Base-by-base conservation (phyloP, 805 yeast species). In the Starmerella stigmatis region DNA sequence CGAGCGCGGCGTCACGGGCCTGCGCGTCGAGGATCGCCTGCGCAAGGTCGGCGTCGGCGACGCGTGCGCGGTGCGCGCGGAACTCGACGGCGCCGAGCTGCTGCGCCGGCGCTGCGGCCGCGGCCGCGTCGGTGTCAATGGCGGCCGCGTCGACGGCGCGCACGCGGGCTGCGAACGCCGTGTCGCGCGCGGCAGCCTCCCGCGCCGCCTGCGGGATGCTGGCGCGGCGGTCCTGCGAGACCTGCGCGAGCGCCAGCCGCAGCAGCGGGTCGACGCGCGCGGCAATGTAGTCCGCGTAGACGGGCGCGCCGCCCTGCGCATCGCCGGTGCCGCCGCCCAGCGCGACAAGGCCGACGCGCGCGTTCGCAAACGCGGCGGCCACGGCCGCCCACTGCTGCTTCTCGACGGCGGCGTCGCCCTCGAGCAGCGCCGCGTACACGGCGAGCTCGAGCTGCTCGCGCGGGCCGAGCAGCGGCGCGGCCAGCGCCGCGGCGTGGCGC, bases 1-100 rank as follows among this genome's bases (percentile, higher is more conserved):
- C 26, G 11, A 61, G 51, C 6, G 40, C 36, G 15, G 37, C 37
- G 31, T 61, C 62, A 21, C 45, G 43, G 3, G 45, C 45, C 33
- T 53, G 53, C 2, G 68, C 68, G 6, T 49, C 44, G 13, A 54
- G 37, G 17, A 66, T 51, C 8, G 60, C 55, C 23, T 57, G 73
- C 0, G 94, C 83, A 36, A 86, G 69, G 49, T 84, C 86, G 42
- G 84, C 81, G 53, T 84, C 84, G 49, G 70, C 66, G 20, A 88
- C 67, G 5, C 58, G 58, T 0, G 95, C 94, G 9, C 69, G 64
- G 60, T 78, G 78, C 16, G 71, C 67, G 52, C 85, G 66, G 74
- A 81, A 79, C 41, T 69, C 56, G 20, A 81, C 63, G 41, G 60
- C 54, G 20, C 56, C 55, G 20, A 57, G 56, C 4, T 56, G 57